Conservation (phyloP, 2,329 filamentous ascomycete genomes). For the Diaporthe destruens region DNA sequence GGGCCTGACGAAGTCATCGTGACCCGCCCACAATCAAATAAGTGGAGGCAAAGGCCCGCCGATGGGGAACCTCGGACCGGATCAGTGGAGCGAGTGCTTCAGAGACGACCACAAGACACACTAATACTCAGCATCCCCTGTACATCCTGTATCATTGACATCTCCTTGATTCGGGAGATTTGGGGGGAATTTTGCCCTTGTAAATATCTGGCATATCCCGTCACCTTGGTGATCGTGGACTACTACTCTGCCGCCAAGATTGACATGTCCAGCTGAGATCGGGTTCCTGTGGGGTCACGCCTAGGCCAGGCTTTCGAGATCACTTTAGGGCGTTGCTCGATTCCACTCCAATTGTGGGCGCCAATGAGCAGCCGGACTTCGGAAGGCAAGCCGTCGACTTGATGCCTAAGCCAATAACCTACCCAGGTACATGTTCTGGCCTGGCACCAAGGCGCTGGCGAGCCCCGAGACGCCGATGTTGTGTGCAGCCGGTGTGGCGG, state of each 20-base stretch:
- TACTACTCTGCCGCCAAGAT: not conserved
- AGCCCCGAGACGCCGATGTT: not conserved
- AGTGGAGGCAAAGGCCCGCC: conserved; percentile 20
- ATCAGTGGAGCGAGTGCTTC: conserved; percentile 17
- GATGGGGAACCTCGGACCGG: conserved; percentile 9
- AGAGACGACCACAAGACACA: not conserved
- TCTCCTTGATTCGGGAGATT: not conserved
- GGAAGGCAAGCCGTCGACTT: not conserved
- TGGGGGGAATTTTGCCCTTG: not conserved
- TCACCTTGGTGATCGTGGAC: not conserved
- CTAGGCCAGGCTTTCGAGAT: not conserved
- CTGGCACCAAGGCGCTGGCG: not conserved
- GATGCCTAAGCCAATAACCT: not conserved
- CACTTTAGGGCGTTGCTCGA: not conserved
- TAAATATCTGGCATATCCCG: not conserved
- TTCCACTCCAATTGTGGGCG: not conserved
- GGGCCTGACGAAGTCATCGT: not conserved
- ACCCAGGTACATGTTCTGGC: not conserved
- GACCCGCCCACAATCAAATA: not conserved
- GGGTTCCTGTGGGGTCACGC: not conserved
- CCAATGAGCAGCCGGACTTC: not conserved
- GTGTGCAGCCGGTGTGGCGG: not conserved
- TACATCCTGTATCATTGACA: not conserved
- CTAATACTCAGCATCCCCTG: no score
- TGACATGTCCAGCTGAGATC: conserved; percentile 11